Percentiles rank a stretch among this genome's conserved stretches.
Conservation (phyloP, 163 green algal genomes). For the Scenedesmus sp. region DNA sequence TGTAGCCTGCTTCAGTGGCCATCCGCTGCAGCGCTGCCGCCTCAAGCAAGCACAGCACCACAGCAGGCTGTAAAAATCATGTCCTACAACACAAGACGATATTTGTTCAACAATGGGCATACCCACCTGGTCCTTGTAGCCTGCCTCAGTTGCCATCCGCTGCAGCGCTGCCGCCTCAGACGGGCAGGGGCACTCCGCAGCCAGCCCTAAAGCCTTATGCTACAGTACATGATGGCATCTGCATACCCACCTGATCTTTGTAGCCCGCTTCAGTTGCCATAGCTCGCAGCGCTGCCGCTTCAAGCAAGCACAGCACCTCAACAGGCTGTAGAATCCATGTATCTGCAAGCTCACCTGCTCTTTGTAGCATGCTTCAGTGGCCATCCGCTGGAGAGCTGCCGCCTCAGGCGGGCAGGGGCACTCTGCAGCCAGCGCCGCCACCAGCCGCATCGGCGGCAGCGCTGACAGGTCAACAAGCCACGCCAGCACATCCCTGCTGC, state of each 20-base stretch:
- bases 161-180: conserved; percentile 29
- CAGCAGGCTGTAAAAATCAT: neutral
- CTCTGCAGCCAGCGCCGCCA: conserved; percentile 10
- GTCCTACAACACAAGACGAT: too few species aligned
- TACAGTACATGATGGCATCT: neutral
- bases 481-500: conserved; percentile 16
- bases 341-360: neutral
- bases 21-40: neutral
- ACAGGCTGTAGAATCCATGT: neutral
- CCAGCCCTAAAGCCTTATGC: neutral
- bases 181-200: conserved; percentile 23
- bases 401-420: conserved; percentile 45
- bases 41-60: neutral
- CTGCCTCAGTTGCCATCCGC: conserved; percentile 23
- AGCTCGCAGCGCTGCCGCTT: neutral
- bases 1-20: neutral
- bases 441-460: conserved; percentile 12
- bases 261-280: neutral
- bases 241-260: neutral
- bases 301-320: neutral
- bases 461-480: conserved; percentile 46
- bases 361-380: conserved; percentile 34
- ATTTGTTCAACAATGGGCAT: neutral
- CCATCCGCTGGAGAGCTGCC: neutral
- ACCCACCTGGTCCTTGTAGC: conserved; percentile 24